Base-by-base conservation (phyloP, 2,329 filamentous ascomycete genomes). In the Aspergillus ochraceus region DNA sequence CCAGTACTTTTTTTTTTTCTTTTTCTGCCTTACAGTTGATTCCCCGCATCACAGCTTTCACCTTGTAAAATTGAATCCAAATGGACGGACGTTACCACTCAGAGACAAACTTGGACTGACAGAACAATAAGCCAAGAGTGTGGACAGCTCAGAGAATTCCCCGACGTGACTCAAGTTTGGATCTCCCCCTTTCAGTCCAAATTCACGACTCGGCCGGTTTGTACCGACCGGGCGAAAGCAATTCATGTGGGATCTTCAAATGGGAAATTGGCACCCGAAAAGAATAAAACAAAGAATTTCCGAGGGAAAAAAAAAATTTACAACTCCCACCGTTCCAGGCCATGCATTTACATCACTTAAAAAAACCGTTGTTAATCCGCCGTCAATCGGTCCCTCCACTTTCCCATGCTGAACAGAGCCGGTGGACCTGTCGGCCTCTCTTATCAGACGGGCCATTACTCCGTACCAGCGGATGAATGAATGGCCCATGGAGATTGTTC, bases 361-460 rank as follows among this genome's bases (percentile, higher is more conserved):
- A 49, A 42, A 45, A 61, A 52, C 55, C 55, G 55, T 58, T 57
- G 51, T 50, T 49, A 51, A 46, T 39, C 51, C 29, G 32, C 46
- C 55, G 36, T 55, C 24, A 26, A 52, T 54, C 42, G 47, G 59
- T 52, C 29, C 55, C 59, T 60, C 55, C 29, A 52, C 55, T 51
- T 46, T 42, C 36, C 52, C 55, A 60, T 57, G 52, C 54, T 49
- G 52, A 49, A 30, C 30, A 45, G 36, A 47, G 32, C 50, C 26
- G 46, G 62, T 66, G 60, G 64, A 60, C 55, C 57, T 57, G 24
- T 29, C 54, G 12, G 30, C 14, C 39, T 26, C 53, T 57, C 56
- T 61, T 62, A 62, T 62, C 60, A 56, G 59, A 62, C 59, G 58
- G 57, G 55, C 60, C 57, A 65, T 64, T 63, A 54, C 32, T 39